phyloP scores from a whole-genome alignment of 345 rosid species.

The Cardamine chenopodiifolia region DNA sequence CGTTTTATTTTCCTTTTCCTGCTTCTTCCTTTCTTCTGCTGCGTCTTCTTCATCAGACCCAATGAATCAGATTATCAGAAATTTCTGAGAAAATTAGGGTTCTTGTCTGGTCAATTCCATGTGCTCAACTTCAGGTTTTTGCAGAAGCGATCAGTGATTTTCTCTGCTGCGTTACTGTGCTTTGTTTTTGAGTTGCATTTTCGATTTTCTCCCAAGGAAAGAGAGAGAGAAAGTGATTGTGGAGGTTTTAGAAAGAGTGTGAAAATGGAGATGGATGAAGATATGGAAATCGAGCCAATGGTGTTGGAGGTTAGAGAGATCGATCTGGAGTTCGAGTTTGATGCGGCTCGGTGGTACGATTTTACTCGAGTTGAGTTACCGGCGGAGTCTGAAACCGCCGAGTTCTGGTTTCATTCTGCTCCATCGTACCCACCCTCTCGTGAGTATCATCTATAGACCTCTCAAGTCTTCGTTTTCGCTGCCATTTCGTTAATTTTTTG shows the following conservation, averaged over 20 bases:
- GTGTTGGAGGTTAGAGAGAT: slow-evolving; percentile 68
- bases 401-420: slow-evolving; percentile 80
- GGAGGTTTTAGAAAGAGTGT: slow-evolving; percentile 25
- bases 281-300: slow-evolving; percentile 61
- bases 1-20: slow-evolving; percentile 22
- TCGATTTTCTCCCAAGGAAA: slow-evolving; percentile 6
- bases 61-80: slow-evolving; percentile 22
- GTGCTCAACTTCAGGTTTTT: background rate
- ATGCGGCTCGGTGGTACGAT: slow-evolving; percentile 82
- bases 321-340: slow-evolving; percentile 89
- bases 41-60: slow-evolving; percentile 27
- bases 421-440: slow-evolving; percentile 84
- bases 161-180: slow-evolving; percentile 1
- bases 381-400: slow-evolving; percentile 65
- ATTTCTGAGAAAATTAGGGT: slow-evolving; percentile 45
- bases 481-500: background rate
- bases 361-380: slow-evolving; percentile 68
- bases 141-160: slow-evolving; percentile 25
- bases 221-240: slow-evolving; percentile 32
- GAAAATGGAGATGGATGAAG: slow-evolving; percentile 52
- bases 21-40: slow-evolving; percentile 21
- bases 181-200: slow-evolving; percentile 9
- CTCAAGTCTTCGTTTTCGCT: background rate
- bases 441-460: slow-evolving; percentile 47
- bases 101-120: slow-evolving; percentile 27